phyloP scores from a whole-genome alignment of 352 stramenopile genomes.

The Nothophytophthora sp. region DNA sequence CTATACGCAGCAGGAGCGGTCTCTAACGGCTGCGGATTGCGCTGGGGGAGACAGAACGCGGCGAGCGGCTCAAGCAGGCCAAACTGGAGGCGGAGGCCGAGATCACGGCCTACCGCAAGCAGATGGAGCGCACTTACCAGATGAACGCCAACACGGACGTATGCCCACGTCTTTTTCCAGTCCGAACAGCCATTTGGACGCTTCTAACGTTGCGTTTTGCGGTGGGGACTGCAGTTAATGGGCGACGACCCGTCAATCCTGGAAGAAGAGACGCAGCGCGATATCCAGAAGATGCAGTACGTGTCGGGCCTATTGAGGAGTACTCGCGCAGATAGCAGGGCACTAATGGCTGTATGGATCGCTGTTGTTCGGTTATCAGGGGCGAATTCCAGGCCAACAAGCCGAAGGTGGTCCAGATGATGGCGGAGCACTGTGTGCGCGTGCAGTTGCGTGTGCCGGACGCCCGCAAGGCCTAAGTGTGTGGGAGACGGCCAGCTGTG shows the following conservation, averaged over 20 bases:
- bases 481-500: too few relatives aligned
- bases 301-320: conserved; percentile 15
- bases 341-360: conserved; percentile 3
- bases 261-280: conserved; percentile 74
- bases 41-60: too few relatives aligned
- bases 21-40: too few relatives aligned
- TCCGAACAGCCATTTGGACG: neutral
- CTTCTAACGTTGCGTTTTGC: conserved; percentile 6
- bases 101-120: conserved; percentile 82
- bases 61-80: conserved; percentile 86
- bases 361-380: conserved; percentile 23
- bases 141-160: conserved; percentile 86
- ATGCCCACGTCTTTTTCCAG: conserved; percentile 10
- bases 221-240: conserved; percentile 52
- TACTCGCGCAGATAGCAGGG: neutral
- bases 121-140: conserved; percentile 88
- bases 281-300: conserved; percentile 84
- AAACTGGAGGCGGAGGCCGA: conserved; percentile 87
- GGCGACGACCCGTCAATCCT: conserved; percentile 76
- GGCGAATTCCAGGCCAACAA: conserved; percentile 76
- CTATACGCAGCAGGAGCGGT: too few relatives aligned
- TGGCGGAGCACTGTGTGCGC: conserved; percentile 67
- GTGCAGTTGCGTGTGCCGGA: conserved; percentile 73
- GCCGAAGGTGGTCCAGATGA: conserved; percentile 65
- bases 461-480: conserved; percentile 55